Percentiles rank a stretch among this genome's conserved stretches.
These are phyloP conservation scores for Nicotiana obtusifolia DNA, from an alignment of 257 asterid genomes.

Conservation along the genomic window DNA sequence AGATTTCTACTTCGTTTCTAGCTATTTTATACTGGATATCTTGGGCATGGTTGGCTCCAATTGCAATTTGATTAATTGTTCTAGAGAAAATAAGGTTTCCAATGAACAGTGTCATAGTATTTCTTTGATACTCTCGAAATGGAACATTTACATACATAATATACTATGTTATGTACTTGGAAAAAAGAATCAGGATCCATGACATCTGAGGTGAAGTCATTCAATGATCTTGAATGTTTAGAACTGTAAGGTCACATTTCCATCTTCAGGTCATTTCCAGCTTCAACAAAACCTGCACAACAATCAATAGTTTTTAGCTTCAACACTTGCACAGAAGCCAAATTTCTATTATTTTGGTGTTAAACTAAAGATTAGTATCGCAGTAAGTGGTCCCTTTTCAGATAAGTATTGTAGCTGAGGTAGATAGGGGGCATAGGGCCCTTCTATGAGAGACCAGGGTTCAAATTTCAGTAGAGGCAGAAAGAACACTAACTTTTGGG, in stretches of 20 bases:
- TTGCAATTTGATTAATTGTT: neutral
- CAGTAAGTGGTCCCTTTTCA: neutral
- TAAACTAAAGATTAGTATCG: neutral
- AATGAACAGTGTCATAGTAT: constrained; percentile 18
- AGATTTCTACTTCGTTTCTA: neutral
- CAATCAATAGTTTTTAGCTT: constrained; percentile 3
- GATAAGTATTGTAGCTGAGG: neutral
- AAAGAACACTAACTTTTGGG: neutral
- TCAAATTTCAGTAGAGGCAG: neutral
- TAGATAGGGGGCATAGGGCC: neutral
- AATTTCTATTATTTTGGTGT: neutral
- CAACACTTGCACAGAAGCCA: neutral
- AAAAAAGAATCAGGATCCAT: constrained; percentile 17
- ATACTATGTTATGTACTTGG: constrained; percentile 22
- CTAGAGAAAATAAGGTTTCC: constrained; percentile 14
- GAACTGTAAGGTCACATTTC: constrained; percentile 48
- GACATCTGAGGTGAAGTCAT: constrained; percentile 19
- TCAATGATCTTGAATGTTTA: constrained; percentile 9
- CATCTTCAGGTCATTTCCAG: constrained; percentile 47
- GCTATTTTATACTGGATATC: neutral
- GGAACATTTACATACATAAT: constrained; percentile 29
- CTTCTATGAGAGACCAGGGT: neutral
- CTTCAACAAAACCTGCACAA: constrained; percentile 46
- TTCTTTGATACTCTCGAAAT: constrained; percentile 27
- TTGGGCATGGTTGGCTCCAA: neutral